Evolutionary conservation across 2,329 filamentous ascomycete species (phyloP).

Genomic region (Parasarocladium wereldwijsianum): DNA sequence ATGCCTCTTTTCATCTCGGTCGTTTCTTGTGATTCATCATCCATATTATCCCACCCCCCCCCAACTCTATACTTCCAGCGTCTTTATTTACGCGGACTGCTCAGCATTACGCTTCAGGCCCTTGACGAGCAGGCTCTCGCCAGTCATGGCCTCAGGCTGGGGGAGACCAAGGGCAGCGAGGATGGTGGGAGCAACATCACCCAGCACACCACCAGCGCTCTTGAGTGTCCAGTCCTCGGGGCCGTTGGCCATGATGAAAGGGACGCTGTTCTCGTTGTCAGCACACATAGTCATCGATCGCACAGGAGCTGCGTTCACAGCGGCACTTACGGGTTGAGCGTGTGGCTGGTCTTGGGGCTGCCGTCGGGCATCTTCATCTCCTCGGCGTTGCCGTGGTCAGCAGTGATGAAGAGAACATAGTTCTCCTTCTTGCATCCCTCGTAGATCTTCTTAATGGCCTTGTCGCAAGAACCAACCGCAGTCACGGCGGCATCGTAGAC

Average conservation of each 20-base stretch:
- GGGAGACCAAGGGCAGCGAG: constrained; percentile 82
- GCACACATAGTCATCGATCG: not conserved
- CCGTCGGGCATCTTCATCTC: constrained; percentile 97
- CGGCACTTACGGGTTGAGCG: constrained; percentile 58
- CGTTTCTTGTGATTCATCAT: constrained; percentile 1
- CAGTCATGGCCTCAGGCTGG: constrained; percentile 86
- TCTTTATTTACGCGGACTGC: constrained; percentile 7
- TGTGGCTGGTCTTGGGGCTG: constrained; percentile 96
- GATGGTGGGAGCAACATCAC: constrained; percentile 92
- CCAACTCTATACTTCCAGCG: constrained; percentile 2
- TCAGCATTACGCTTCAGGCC: constrained; percentile 26
- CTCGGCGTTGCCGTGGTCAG: constrained; percentile 96
- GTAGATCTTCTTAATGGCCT: constrained; percentile 83
- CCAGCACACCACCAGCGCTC: constrained; percentile 64
- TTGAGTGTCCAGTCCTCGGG: constrained; percentile 78
- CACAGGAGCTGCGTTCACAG: not conserved
- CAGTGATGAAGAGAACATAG: constrained; percentile 88
- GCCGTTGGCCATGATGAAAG: constrained; percentile 95
- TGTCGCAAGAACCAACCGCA: constrained; percentile 75
- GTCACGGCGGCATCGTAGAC: constrained; percentile 89
- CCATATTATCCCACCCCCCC: too few species aligned
- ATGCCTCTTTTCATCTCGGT: not conserved
- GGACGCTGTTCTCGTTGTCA: constrained; percentile 34
- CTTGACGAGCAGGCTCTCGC: constrained; percentile 70
- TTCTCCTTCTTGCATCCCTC: constrained; percentile 87